Evolutionary conservation across 257 asterid genomes (phyloP).

Genomic region (Solanum clarkiae): DNA sequence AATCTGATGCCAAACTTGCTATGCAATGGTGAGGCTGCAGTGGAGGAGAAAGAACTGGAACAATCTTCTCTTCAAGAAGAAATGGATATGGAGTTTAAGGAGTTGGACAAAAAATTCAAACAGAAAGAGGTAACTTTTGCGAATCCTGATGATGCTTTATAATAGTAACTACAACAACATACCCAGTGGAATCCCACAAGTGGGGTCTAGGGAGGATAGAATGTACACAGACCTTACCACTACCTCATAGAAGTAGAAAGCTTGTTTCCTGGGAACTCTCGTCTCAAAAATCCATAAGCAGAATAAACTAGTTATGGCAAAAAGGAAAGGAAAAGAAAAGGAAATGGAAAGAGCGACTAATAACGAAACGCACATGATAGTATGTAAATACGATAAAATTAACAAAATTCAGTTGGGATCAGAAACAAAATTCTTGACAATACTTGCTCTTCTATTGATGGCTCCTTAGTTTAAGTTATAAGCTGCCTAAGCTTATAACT

Average conservation of each 20-base stretch:
- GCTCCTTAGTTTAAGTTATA: not conserved
- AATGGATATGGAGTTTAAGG: conserved; percentile 78
- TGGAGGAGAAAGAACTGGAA: conserved; percentile 72
- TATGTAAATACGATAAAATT: no score
- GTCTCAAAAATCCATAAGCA: no score
- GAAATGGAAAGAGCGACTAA: no score
- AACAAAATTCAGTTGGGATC: not conserved
- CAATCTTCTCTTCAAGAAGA: conserved; percentile 89
- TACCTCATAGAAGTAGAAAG: no score
- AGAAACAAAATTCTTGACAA: not conserved
- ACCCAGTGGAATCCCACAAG: no score
- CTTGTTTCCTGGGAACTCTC: no score
- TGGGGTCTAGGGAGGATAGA: no score
- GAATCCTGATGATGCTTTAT: not conserved
- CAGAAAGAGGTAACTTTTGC: conserved; percentile 63
- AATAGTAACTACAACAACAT: not conserved
- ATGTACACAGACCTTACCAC: no score
- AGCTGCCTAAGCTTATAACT: not conserved
- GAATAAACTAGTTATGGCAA: no score
- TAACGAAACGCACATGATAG: no score
- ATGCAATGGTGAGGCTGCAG: conserved; percentile 55
- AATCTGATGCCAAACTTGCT: not conserved
- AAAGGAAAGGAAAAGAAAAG: no score
- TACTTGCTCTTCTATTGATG: not conserved
- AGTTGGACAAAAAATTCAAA: conserved; percentile 77